A percentile compares a stretch with the other conserved stretches of the same genome.
phyloP scores from a whole-genome alignment of 306 rosid species.

The Senna siamea region DNA sequence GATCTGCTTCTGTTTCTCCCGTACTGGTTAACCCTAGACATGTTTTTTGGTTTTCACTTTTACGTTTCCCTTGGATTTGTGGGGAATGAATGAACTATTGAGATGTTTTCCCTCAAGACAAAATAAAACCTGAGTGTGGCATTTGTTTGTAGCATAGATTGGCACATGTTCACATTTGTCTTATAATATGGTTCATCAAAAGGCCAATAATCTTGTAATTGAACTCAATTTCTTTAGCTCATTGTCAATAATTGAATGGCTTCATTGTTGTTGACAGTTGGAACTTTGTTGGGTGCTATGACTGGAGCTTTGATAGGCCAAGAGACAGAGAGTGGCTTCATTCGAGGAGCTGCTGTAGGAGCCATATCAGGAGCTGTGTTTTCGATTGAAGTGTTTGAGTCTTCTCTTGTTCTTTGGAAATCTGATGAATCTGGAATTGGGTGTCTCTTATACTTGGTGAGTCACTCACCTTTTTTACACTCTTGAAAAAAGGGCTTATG shows the following conservation, averaged over 20 bases:
- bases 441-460: constrained; percentile 89
- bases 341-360: constrained; percentile 97
- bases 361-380: constrained; percentile 99
- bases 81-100: too few relatives aligned
- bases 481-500: constrained; percentile 5
- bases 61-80: constrained; percentile 20
- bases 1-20: constrained; percentile 33
- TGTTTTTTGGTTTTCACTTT: neutral
- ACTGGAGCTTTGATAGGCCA: constrained; percentile 99
- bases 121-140: constrained; percentile 32
- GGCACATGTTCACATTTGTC: constrained; percentile 14
- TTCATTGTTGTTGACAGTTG: constrained; percentile 61
- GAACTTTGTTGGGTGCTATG: constrained; percentile 91
- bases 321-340: constrained; percentile 98
- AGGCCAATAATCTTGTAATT: too few relatives aligned
- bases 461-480: constrained; percentile 30
- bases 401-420: constrained; percentile 92
- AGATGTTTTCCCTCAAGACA: too few relatives aligned
- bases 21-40: neutral
- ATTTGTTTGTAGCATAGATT: constrained; percentile 41
- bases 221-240: too few relatives aligned
- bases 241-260: constrained; percentile 17
- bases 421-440: constrained; percentile 97
- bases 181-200: too few relatives aligned
- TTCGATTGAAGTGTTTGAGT: constrained; percentile 96